A percentile compares a stretch with the other conserved stretches of the same genome.
phyloP scores from a whole-genome alignment of 202 grass and related monocot species.

The Cymbopogon flexuosus region DNA sequence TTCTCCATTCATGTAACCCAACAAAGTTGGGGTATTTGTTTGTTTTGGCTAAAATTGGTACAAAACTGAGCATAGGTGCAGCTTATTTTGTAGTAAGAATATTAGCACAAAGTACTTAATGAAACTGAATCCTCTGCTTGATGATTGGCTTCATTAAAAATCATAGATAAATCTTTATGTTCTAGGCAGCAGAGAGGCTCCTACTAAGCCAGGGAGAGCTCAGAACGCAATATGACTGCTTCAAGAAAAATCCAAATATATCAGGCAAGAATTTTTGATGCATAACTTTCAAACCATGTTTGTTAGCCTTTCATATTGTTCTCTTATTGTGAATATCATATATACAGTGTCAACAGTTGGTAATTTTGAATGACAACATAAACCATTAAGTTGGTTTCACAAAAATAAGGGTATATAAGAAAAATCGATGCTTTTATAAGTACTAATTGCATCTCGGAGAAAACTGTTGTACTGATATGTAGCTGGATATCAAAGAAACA shows the following conservation, averaged over 20 bases:
- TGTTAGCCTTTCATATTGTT: background rate
- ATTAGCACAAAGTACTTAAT: background rate
- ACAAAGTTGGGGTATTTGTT: background rate
- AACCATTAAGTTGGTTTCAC: background rate
- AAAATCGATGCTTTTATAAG: background rate
- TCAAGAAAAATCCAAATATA: slow-evolving; percentile 79
- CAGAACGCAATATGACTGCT: slow-evolving; percentile 61
- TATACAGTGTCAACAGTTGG: background rate
- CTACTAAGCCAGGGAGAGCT: slow-evolving; percentile 62
- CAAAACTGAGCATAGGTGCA: background rate
- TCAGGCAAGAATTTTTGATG: slow-evolving; percentile 52
- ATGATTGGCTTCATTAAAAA: slow-evolving; percentile 10
- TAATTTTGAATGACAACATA: background rate
- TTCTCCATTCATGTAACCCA: background rate
- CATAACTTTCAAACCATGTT: slow-evolving; percentile 11
- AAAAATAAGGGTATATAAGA: background rate
- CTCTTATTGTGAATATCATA: background rate
- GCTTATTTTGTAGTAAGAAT: background rate
- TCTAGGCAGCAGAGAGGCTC: slow-evolving; percentile 90
- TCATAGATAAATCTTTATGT: slow-evolving; percentile 32
- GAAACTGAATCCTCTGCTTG: background rate
- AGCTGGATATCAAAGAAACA: background rate
- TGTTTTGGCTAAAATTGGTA: background rate
- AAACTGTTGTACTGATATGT: background rate
- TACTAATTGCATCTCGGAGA: background rate